Evolutionary conservation across 2,329 filamentous ascomycete genomes (phyloP).

Genomic region (Aspergillus tamarii): DNA sequence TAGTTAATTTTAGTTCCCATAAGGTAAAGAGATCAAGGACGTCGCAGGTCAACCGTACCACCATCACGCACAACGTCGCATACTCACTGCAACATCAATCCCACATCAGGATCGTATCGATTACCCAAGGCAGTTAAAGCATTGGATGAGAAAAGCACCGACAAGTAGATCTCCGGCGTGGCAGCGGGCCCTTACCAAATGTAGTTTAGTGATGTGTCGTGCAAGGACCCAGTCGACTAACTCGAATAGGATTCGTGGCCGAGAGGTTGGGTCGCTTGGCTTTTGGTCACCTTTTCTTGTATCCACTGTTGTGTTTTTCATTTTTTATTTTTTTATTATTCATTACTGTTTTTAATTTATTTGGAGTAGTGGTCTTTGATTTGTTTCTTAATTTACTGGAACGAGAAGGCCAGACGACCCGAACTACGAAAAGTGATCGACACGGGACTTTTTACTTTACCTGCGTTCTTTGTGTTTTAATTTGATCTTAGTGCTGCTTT

Average conservation of each 20-base stretch:
- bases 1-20: background rate
- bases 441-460: conserved; percentile 18
- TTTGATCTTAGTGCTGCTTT: background rate
- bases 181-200: conserved; percentile 19
- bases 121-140: conserved; percentile 12
- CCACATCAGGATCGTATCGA: conserved; percentile 17
- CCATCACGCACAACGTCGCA: background rate
- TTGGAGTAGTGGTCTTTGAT: background rate
- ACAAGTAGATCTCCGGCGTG: conserved; percentile 24
- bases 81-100: conserved; percentile 3
- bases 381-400: conserved; percentile 12
- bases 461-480: conserved; percentile 9
- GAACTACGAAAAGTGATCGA: conserved; percentile 20
- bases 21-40: background rate
- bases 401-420: conserved; percentile 19
- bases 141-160: conserved; percentile 5
- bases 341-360: background rate
- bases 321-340: conserved; percentile 4
- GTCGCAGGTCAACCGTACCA: background rate
- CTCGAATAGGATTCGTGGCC: conserved; percentile 18
- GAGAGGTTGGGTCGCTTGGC: conserved; percentile 8
- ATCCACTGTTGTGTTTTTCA: background rate
- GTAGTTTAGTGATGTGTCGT: conserved; percentile 17
- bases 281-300: background rate
- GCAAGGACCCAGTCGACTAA: conserved; percentile 14